Evolutionary conservation across 2,329 filamentous ascomycete species (phyloP).

Genomic region (Beauveria rudraprayagi): DNA sequence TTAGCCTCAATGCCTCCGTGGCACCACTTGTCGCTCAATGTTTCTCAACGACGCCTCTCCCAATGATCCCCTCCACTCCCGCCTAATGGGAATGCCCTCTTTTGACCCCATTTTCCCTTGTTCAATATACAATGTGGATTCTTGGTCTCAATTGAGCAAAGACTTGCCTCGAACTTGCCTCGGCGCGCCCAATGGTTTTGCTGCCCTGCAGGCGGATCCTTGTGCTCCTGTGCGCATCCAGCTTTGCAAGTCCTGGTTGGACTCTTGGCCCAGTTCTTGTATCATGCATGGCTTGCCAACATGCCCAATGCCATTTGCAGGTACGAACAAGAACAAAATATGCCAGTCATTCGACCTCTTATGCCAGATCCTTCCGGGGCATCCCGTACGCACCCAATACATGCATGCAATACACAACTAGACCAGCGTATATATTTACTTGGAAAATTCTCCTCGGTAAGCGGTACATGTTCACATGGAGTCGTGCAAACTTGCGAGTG

Average conservation of each 20-base stretch:
- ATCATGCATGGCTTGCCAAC: not conserved
- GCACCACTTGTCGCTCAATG: not conserved
- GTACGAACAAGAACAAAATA: not conserved
- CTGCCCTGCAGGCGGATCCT: not conserved
- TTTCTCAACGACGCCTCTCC: not conserved
- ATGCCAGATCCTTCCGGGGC: constrained; percentile 1
- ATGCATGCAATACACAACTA: not conserved
- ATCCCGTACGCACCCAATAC: not conserved
- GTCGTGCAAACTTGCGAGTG: not conserved
- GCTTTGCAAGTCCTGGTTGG: not conserved
- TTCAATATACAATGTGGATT: not conserved
- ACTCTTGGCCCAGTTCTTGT: not conserved
- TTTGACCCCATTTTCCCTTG: not conserved
- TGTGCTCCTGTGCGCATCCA: not conserved
- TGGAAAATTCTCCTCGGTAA: no score
- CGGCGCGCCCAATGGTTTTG: not conserved
- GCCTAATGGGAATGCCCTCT: no score
- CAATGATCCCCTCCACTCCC: not conserved
- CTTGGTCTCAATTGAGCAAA: no score
- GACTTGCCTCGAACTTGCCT: no score
- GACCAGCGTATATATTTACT: no score
- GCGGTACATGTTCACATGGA: not conserved
- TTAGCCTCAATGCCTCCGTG: not conserved
- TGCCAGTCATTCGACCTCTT: not conserved
- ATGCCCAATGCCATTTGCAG: not conserved